Evolutionary conservation across 192 early-diverging fungal species (phyloP), one percentile per base, ranked within the genome.

Genomic region (Backusella mclennaniae): DNA sequence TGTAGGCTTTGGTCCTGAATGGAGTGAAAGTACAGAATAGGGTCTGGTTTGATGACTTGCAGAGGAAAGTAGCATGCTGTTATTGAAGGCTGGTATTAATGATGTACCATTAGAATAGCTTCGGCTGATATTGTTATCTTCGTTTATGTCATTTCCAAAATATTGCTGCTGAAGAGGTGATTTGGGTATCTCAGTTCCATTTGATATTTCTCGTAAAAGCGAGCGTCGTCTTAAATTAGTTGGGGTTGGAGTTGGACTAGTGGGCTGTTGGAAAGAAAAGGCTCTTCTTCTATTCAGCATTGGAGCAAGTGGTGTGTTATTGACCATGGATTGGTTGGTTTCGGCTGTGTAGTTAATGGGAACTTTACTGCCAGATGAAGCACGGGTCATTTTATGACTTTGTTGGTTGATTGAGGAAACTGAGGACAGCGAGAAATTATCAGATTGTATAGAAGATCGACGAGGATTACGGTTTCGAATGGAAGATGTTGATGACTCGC

Each of bases 381-480:
- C 73, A 42, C 73, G 52, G 15, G 35, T 73, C 46, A 59, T 73
- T 23, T 44, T 53, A 35, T 76, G 66, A 71, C 35, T 23, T 17
- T 29, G 26, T 14, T 75, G 56, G 6, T 31, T 35, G 11, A 33
- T 8, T 26, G 72, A 68, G 1, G 26, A 73, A 69, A 36, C 33
- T 0, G 73, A 78, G 23, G 77, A 69, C 35, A 35, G 69, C 0
- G 77, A 73, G 1, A n/a, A 71, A 29, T 49, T 71, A 66, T 81
- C 80, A 1, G 80, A 81, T 46, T 73, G 73, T 36, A 81, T 44
- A 14, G 80, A 81, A 12, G 80, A 81, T n/a, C 80, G 33, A 14
- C 80, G 72, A 17, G 49, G 53, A 33, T 77, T 74, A 15, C 56
- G 42, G 7, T 15, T 44, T 14, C 59, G 67, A 56, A 76, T 78